phyloP scores from a whole-genome alignment of 2,329 filamentous ascomycete species.

The Xylaria sp. region DNA sequence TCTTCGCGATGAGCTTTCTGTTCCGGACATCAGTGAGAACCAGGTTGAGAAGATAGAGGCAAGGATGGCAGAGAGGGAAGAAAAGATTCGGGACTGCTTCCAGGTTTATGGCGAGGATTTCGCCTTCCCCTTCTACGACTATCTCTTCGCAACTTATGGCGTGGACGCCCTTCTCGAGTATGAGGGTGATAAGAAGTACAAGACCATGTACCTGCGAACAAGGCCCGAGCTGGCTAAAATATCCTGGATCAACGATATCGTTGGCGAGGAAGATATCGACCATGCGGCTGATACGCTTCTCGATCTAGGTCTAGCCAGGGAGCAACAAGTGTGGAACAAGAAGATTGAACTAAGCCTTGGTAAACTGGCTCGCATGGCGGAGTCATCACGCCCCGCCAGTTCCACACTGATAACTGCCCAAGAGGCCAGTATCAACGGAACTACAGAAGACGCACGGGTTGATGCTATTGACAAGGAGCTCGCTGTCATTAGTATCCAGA shows the following conservation, averaged over 20 bases:
- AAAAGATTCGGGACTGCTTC: constrained; percentile 65
- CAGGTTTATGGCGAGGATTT: constrained; percentile 73
- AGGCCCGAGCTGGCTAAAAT: constrained; percentile 79
- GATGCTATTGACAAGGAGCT: constrained; percentile 71
- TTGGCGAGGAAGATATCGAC: constrained; percentile 77
- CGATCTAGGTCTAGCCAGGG: constrained; percentile 74
- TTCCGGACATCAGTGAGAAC: constrained; percentile 51
- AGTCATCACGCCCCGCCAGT: constrained; percentile 54
- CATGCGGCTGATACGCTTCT: constrained; percentile 78
- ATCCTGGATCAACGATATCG: constrained; percentile 94
- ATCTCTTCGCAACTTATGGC: constrained; percentile 75
- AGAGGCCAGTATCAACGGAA: constrained; percentile 43
- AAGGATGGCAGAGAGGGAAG: constrained; percentile 59
- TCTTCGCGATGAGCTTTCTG: constrained; percentile 52
- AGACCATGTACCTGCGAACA: constrained; percentile 82
- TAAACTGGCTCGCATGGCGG: constrained; percentile 81
- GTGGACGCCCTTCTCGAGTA: constrained; percentile 77
- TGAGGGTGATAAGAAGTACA: constrained; percentile 73
- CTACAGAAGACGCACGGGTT: constrained; percentile 50
- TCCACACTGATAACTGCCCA: constrained; percentile 47
- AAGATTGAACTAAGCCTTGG: constrained; percentile 91
- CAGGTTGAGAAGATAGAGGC: constrained; percentile 54
- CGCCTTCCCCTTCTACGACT: constrained; percentile 82
- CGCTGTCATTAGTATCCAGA: constrained; percentile 80
- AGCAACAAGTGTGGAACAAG: constrained; percentile 89